Conservation (phyloP, 2,329 filamentous ascomycete genomes). For the Claviceps africana region DNA sequence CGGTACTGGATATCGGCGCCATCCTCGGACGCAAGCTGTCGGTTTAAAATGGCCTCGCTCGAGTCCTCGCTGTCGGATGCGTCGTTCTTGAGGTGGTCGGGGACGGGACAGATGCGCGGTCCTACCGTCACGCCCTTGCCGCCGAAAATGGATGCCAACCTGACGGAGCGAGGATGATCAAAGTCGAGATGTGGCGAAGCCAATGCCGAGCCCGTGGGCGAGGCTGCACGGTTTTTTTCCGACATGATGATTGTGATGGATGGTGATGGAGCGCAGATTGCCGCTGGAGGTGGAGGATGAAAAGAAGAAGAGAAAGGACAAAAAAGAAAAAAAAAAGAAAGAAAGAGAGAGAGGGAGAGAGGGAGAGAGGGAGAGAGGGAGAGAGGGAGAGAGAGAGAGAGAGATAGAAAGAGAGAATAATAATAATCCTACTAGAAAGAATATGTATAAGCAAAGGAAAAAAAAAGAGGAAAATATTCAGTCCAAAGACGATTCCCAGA, state of each 20-base stretch:
- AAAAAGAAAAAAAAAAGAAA: too few relatives aligned
- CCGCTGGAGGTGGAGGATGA: neutral
- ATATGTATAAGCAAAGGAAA: neutral
- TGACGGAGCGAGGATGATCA: constrained; percentile 11
- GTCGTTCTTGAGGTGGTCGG: constrained; percentile 20
- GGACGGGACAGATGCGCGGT: constrained; percentile 36
- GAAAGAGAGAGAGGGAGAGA: too few relatives aligned
- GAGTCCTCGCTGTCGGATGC: constrained; percentile 30
- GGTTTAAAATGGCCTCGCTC: constrained; percentile 35
- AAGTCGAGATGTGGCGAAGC: constrained; percentile 13
- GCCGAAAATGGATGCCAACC: constrained; percentile 23
- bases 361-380: too few relatives aligned
- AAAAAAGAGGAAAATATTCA: neutral
- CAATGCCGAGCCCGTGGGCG: constrained; percentile 1
- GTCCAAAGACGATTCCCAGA: neutral
- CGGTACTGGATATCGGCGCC: constrained; percentile 77
- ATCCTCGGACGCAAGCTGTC: constrained; percentile 64
- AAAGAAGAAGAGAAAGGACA: neutral
- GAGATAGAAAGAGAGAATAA: neutral
- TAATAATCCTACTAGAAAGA: too few relatives aligned
- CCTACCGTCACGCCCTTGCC: constrained; percentile 29
- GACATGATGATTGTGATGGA: constrained; percentile 13
- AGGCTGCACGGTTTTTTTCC: constrained; percentile 9
- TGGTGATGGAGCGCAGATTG: neutral
- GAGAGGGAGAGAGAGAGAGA: too few relatives aligned